phyloP scores from a whole-genome alignment of 805 yeast genomes.

The Yamadazyma olivae region DNA sequence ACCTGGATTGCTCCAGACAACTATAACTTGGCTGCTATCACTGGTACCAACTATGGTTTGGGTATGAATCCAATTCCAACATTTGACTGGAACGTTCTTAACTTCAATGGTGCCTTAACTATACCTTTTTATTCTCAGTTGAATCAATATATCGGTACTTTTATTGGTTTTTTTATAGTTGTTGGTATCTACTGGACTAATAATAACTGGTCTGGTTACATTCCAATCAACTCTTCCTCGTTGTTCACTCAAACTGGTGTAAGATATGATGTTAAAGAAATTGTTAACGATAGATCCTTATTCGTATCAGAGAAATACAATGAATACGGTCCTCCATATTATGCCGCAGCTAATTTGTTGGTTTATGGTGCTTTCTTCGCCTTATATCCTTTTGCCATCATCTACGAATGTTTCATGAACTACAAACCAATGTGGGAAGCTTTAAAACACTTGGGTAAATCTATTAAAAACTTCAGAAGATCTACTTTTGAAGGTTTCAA shows the following conservation, averaged over 20 bases:
- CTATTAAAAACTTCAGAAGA: slow-evolving; percentile 15
- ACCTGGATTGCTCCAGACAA: slow-evolving; percentile 28
- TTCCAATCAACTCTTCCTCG: slow-evolving; percentile 20
- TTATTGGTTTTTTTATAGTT: slow-evolving; percentile 22
- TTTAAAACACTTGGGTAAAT: slow-evolving; percentile 20
- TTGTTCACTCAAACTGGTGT: slow-evolving; percentile 25
- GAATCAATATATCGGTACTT: slow-evolving; percentile 20
- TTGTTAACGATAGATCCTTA: slow-evolving; percentile 35
- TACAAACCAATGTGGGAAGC: slow-evolving; percentile 24
- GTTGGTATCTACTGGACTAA: slow-evolving; percentile 27
- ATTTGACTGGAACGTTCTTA: slow-evolving; percentile 26
- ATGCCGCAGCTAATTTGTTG: slow-evolving; percentile 24
- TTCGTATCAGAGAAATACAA: slow-evolving; percentile 18
- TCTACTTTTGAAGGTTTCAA: slow-evolving; percentile 20
- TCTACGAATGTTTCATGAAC: slow-evolving; percentile 45
- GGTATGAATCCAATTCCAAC: slow-evolving; percentile 29
- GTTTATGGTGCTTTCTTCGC: slow-evolving; percentile 35
- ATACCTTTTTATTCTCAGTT: slow-evolving; percentile 23
- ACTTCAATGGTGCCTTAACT: slow-evolving; percentile 14
- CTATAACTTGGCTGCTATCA: slow-evolving; percentile 19
- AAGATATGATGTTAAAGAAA: slow-evolving; percentile 21
- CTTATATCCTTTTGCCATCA: slow-evolving; percentile 52
- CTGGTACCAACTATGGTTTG: slow-evolving; percentile 24
- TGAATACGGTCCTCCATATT: slow-evolving; percentile 21
- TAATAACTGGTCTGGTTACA: slow-evolving; percentile 24